Percentiles rank a stretch among this genome's conserved stretches.
phyloP scores from a whole-genome alignment of 305 asterid genomes.

The Coffea humblotiana region DNA sequence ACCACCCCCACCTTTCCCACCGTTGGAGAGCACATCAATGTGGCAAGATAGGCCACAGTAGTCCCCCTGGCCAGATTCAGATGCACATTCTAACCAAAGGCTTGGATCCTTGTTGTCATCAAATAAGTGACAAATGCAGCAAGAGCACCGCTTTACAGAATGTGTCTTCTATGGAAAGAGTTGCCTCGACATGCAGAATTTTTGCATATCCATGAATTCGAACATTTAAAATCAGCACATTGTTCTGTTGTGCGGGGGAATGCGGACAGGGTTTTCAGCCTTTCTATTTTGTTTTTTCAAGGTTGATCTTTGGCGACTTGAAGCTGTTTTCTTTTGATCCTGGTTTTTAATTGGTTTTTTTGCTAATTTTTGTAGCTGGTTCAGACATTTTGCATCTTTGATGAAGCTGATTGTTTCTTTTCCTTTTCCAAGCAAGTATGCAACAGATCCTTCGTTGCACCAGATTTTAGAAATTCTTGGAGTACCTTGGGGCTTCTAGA shows the following conservation, averaged over 20 bases:
- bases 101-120: conserved; percentile 98
- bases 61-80: conserved; percentile 71
- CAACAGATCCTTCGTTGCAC: conserved; percentile 31
- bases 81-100: conserved; percentile 88
- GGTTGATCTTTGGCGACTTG: conserved; percentile 43
- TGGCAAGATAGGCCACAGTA: conserved; percentile 93
- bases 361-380: conserved; percentile 24
- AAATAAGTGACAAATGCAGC: conserved; percentile 87
- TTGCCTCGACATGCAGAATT: conserved; percentile 87
- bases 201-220: conserved; percentile 75
- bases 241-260: conserved; percentile 54
- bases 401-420: conserved; percentile 28
- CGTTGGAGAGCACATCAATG: conserved; percentile 82
- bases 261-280: conserved; percentile 69
- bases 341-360: conserved; percentile 20
- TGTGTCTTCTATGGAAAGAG: conserved; percentile 70
- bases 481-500: conserved; percentile 30
- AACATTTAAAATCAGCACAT: conserved; percentile 46
- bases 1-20: conserved; percentile 87
- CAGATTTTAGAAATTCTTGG: conserved; percentile 32
- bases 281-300: conserved; percentile 72
- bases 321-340: conserved; percentile 30
- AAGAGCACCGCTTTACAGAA: conserved; percentile 95
- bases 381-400: conserved; percentile 36
- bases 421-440: conserved; percentile 30